phyloP scores from a whole-genome alignment of 169 alveolate species.

The Eimeria acervulina region DNA sequence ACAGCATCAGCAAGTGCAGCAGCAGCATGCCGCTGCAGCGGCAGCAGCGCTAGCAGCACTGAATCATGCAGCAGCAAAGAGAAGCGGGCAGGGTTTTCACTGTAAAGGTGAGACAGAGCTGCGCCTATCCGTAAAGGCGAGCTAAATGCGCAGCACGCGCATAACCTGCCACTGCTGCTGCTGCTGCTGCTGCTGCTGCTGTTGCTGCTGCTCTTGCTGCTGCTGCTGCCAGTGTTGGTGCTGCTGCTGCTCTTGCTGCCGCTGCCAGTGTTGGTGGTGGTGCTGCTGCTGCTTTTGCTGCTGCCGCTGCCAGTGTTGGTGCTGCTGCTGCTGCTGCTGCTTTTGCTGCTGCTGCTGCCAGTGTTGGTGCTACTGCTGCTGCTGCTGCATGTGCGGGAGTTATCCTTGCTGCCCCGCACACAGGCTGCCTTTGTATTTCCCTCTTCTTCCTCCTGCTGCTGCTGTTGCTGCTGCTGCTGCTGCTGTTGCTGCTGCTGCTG shows the following conservation, averaged over 20 bases:
- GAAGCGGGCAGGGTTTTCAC: conserved; percentile 49
- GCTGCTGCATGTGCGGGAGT: too few species aligned
- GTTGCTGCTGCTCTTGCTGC: background rate
- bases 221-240: too few species aligned
- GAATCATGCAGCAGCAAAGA: conserved; percentile 62
- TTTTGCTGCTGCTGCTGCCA: too few species aligned
- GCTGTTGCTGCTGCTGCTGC: background rate
- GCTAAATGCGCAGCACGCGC: conserved; percentile 54
- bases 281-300: too few species aligned
- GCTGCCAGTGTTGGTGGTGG: too few species aligned
- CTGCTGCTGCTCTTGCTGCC: too few species aligned
- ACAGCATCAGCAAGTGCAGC: conserved; percentile 73
- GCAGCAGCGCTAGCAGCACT: conserved; percentile 69
- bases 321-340: too few species aligned
- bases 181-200: conserved; percentile 29
- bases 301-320: too few species aligned
- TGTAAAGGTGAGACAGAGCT: conserved; percentile 54
- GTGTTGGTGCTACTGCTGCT: too few species aligned
- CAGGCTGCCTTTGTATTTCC: background rate
- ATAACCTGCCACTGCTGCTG: conserved; percentile 39
- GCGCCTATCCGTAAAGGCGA: conserved; percentile 45
- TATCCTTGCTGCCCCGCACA: background rate
- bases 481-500: conserved; percentile 42
- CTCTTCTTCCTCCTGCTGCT: too few species aligned
- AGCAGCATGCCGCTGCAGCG: conserved; percentile 69